Base-by-base conservation (phyloP, 2,329 filamentous ascomycete genomes). In the Neofusicoccum sp. region DNA sequence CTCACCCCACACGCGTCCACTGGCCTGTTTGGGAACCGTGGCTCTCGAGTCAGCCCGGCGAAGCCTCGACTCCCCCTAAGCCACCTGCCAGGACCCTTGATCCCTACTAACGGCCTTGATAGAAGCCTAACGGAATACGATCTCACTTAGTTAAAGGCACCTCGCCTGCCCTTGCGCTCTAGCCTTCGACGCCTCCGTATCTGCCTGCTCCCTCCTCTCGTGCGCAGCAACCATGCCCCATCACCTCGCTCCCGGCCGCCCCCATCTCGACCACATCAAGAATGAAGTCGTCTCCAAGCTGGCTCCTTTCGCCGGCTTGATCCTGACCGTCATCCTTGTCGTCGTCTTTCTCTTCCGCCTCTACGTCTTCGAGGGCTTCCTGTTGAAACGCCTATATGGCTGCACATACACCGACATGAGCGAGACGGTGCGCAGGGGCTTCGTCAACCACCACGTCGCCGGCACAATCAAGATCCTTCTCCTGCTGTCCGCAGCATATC, bases 371-470 rank as follows among this genome's bases (percentile, higher is more conserved):
- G 77, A 80, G 61, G 66, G 51, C 0, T 75, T 76, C 61, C 67
- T 79, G 1, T 68, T 78, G 3, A 63, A 64, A 20, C 66, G 65
- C 6, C 31, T 73, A 7, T 79, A 79, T 59, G 70, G 72, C 6
- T 20, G 63, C 6, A 72, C 62, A 7, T 79, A 76, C 62, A 71
- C 68, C 0, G 49, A 65, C 4, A 70, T 80, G 60, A 69, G 69
- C 53, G 75, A 77, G 12, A 61, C 66, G 0, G 71, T 74, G 20
- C 68, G 73, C 4, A 70, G 76, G 7, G 76, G 76, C 0, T 79
- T 80, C 62, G 69, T 80, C 36, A 80, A 80, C 51, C 78, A 81
- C 60, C 78, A 80, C 48, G 74, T 81, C 20, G 77, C 78, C 1
- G 77, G 75, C 0, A 56, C 62, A 1, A 77, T 75, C 5, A 80